Percentiles rank a stretch among this genome's conserved stretches.
Conservation (phyloP, 352 stramenopile genomes). For the Phytophthora pistaciae region DNA sequence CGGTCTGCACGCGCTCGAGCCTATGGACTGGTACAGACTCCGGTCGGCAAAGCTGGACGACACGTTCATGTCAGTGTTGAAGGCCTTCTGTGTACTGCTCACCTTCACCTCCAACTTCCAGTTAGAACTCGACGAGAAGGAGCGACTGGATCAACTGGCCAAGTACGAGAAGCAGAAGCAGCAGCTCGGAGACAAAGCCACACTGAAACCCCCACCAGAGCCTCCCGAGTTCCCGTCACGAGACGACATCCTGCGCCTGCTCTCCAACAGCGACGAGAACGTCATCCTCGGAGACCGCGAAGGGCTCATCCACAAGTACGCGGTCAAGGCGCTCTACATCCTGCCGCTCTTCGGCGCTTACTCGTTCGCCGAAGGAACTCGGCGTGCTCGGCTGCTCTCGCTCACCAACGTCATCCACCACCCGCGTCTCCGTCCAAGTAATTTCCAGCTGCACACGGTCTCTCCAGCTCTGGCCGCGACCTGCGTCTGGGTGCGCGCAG, state of each 20-base stretch:
- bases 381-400: constrained; percentile 61
- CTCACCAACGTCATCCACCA: constrained; percentile 82
- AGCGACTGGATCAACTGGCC: constrained; percentile 19
- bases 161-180: constrained; percentile 38
- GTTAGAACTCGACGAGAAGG: constrained; percentile 43
- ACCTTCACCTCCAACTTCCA: constrained; percentile 82
- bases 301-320: constrained; percentile 81
- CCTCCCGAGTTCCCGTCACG: constrained; percentile 49
- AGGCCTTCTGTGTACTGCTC: constrained; percentile 73
- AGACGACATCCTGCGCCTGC: constrained; percentile 71
- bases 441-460: constrained; percentile 65
- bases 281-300: constrained; percentile 82
- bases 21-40: constrained; percentile 83
- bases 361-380: constrained; percentile 77
- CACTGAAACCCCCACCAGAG: constrained; percentile 23
- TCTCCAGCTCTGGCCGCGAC: constrained; percentile 72
- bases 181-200: constrained; percentile 19
- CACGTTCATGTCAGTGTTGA: constrained; percentile 66
- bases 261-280: constrained; percentile 85
- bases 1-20: constrained; percentile 49
- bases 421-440: constrained; percentile 68
- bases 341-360: constrained; percentile 85
- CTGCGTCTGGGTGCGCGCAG: constrained; percentile 77
- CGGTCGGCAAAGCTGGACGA: constrained; percentile 69
- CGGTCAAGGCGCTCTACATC: constrained; percentile 81